Evolutionary conservation across 768 basidiomycete genomes (phyloP).

Genomic region (Leccinum obscurum): DNA sequence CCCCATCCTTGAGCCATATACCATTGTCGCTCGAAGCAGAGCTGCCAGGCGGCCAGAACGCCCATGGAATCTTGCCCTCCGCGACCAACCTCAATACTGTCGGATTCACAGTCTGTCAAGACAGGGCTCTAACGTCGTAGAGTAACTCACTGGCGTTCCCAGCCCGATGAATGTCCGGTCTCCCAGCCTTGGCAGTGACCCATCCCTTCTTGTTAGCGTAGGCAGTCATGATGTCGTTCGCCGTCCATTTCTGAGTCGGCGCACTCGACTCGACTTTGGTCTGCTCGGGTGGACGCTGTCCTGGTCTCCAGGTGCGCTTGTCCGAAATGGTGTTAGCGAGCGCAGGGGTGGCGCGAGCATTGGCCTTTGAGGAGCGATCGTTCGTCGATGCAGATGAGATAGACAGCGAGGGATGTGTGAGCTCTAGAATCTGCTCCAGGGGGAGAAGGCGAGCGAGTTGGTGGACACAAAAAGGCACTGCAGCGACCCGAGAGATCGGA

Average conservation of each 20-base stretch:
- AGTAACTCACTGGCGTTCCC: slow-evolving; percentile 78
- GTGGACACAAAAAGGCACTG: slow-evolving; percentile 81
- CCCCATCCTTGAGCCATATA: slow-evolving; percentile 54
- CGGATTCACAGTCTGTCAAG: slow-evolving; percentile 1
- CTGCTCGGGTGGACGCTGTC: slow-evolving; percentile 29
- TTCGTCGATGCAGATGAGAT: slow-evolving; percentile 12
- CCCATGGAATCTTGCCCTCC: slow-evolving; percentile 81
- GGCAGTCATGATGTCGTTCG: slow-evolving; percentile 79
- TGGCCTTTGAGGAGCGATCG: neutral
- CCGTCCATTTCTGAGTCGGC: slow-evolving; percentile 59
- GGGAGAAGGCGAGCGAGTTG: slow-evolving; percentile 69
- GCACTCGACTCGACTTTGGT: slow-evolving; percentile 13
- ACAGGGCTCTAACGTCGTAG: neutral
- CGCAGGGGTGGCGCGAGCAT: neutral
- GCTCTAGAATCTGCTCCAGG: slow-evolving; percentile 66
- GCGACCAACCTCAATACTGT: slow-evolving; percentile 81
- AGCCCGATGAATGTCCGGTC: slow-evolving; percentile 86
- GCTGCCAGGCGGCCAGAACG: slow-evolving; percentile 73
- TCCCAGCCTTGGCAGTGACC: slow-evolving; percentile 88
- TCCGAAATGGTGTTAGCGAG: slow-evolving; percentile 38
- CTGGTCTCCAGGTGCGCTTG: slow-evolving; percentile 80
- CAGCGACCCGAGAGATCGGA: slow-evolving; percentile 81
- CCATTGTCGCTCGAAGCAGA: slow-evolving; percentile 40
- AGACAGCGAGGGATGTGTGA: slow-evolving; percentile 50
- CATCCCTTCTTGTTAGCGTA: slow-evolving; percentile 79